Conservation (phyloP, 805 yeast species). For the Lipomyces lipofer region DNA sequence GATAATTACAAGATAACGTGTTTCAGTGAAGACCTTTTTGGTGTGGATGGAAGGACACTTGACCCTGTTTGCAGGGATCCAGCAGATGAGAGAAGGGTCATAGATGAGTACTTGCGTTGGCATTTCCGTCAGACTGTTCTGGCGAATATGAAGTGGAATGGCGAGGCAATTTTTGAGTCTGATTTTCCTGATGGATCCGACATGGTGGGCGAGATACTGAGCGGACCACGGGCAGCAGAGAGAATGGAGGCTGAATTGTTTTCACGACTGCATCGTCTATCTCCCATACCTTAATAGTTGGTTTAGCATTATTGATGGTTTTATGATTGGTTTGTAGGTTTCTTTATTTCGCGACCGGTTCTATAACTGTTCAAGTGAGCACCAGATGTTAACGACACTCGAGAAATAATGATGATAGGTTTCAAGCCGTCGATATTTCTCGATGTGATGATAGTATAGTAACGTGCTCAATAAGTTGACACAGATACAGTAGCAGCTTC, state of each 20-base stretch:
- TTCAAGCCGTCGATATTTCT: no score
- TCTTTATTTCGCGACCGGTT: no score
- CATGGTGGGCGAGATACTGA: neutral
- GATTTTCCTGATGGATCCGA: neutral
- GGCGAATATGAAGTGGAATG: neutral
- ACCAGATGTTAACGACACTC: no score
- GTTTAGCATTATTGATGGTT: no score
- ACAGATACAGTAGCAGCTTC: no score
- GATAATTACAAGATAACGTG: neutral
- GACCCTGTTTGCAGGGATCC: neutral
- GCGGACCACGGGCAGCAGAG: neutral
- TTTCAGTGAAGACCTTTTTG: neutral
- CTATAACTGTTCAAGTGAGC: no score
- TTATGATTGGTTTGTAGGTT: no score
- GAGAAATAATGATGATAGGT: no score
- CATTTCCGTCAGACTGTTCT: neutral
- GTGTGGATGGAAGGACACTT: neutral
- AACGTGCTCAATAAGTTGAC: no score
- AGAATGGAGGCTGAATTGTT: conserved; percentile 1
- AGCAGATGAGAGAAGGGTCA: neutral
- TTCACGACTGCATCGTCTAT: conserved; percentile 1
- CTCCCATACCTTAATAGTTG: no score
- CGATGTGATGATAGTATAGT: no score
- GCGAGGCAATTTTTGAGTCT: neutral
- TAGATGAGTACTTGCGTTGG: neutral